phyloP scores from a whole-genome alignment of 2,329 filamentous ascomycete genomes.

The Penicillium sp. region DNA sequence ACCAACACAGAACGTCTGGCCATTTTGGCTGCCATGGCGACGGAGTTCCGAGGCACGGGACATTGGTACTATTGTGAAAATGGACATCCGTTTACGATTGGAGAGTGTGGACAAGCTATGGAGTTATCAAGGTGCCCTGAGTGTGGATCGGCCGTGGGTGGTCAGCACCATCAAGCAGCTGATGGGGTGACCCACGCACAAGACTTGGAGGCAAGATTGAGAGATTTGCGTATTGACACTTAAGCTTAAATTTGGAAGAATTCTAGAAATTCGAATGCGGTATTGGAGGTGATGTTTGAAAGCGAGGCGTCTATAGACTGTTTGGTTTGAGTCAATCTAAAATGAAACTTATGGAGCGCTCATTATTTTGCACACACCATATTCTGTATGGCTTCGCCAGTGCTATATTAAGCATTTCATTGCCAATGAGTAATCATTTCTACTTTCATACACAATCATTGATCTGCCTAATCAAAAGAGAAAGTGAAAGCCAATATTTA shows the following conservation, averaged over 20 bases:
- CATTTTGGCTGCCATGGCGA: slow-evolving; percentile 55
- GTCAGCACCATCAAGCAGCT: not conserved
- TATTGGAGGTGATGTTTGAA: not conserved
- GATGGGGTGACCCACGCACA: not conserved
- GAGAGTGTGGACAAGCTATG: slow-evolving; percentile 69
- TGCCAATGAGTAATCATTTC: not conserved
- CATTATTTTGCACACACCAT: not conserved
- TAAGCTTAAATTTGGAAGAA: not conserved
- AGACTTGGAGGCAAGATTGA: slow-evolving; percentile 1
- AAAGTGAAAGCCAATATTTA: not conserved
- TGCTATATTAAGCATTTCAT: not conserved
- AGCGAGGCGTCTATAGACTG: not conserved
- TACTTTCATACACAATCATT: not conserved
- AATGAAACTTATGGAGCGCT: not conserved
- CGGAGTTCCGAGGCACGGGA: slow-evolving; percentile 54
- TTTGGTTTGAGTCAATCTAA: not conserved
- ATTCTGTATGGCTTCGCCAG: not conserved
- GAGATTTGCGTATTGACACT: not conserved
- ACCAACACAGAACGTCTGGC: slow-evolving; percentile 54
- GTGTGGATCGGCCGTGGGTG: slow-evolving; percentile 1
- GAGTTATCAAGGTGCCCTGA: slow-evolving; percentile 33
- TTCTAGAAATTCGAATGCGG: not conserved
- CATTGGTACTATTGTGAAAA: slow-evolving; percentile 48
- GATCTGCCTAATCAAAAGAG: not conserved
- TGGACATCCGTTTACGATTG: slow-evolving; percentile 58